Evolutionary conservation across 768 basidiomycete species (phyloP).

Genomic region (Collybiopsis confluens): DNA sequence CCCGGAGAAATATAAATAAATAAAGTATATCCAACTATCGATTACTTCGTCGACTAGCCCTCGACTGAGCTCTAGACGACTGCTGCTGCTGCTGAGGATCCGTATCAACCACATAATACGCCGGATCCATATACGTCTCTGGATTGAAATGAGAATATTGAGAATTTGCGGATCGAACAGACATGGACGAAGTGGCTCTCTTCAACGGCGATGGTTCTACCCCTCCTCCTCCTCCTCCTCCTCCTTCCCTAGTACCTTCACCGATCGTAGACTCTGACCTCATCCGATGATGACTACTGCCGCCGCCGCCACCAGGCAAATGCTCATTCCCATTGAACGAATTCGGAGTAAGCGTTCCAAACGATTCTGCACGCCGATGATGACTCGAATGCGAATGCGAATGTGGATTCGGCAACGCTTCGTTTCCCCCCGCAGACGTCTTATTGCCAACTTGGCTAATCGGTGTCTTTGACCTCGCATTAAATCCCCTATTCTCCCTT

Average conservation of each 20-base stretch:
- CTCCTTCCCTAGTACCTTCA: background rate
- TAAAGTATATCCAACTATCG: no score
- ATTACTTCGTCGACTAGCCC: background rate
- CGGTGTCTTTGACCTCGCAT: background rate
- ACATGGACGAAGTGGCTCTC: background rate
- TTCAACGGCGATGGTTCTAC: background rate
- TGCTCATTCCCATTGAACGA: background rate
- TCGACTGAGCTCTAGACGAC: background rate
- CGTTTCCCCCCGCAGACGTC: background rate
- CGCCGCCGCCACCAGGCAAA: background rate
- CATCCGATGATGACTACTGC: background rate
- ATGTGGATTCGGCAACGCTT: background rate
- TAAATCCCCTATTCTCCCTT: no score
- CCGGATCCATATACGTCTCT: conserved; percentile 4
- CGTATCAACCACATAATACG: background rate
- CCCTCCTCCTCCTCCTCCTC: background rate
- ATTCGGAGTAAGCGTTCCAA: background rate
- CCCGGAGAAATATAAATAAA: no score
- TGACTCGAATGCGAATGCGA: background rate
- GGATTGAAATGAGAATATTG: conserved; percentile 7
- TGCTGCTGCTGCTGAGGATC: background rate
- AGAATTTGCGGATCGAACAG: background rate
- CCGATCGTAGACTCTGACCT: background rate
- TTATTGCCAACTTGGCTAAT: background rate
- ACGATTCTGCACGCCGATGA: no score